Conservation (phyloP, 1,284 basidiomycete species). For the Hypsizygus ulmarius region DNA sequence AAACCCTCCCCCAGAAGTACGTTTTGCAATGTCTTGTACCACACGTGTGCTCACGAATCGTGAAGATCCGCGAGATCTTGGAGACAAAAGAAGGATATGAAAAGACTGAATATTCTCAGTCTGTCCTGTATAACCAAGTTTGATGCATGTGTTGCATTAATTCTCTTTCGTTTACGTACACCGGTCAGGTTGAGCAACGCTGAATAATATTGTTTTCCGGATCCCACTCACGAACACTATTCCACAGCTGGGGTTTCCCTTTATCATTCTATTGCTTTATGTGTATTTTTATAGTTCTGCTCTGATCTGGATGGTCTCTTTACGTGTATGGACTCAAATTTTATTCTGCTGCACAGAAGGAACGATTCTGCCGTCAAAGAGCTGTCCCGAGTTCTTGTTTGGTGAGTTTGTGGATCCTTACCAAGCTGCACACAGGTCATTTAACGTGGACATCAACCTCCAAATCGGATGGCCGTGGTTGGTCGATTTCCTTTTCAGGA, state of each 20-base stretch:
- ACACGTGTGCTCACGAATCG: neutral
- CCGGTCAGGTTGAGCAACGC: neutral
- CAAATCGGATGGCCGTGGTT: slow-evolving; percentile 11
- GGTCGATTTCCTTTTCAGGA: slow-evolving; percentile 9
- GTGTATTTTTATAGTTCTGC: no score
- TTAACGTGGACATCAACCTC: neutral
- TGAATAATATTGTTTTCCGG: neutral
- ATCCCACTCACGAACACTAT: no score
- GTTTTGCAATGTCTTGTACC: slow-evolving; percentile 20
- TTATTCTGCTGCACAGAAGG: no score
- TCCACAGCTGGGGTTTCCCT: no score
- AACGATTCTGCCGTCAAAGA: no score
- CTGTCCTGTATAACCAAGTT: slow-evolving; percentile 34
- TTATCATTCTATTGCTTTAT: no score
- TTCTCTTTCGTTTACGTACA: neutral
- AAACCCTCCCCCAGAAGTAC: slow-evolving; percentile 80
- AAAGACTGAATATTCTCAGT: slow-evolving; percentile 30
- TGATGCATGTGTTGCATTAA: slow-evolving; percentile 13
- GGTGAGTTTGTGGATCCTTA: no score
- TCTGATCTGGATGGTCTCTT: no score
- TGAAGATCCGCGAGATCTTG: slow-evolving; percentile 74
- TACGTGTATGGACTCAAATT: no score
- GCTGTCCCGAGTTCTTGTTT: no score
- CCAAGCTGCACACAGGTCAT: neutral
- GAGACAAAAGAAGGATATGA: slow-evolving; percentile 35